These are phyloP conservation scores for Mytilinidion resinicola DNA, from an alignment of 495 filamentous ascomycete species.

Conservation along the genomic window DNA sequence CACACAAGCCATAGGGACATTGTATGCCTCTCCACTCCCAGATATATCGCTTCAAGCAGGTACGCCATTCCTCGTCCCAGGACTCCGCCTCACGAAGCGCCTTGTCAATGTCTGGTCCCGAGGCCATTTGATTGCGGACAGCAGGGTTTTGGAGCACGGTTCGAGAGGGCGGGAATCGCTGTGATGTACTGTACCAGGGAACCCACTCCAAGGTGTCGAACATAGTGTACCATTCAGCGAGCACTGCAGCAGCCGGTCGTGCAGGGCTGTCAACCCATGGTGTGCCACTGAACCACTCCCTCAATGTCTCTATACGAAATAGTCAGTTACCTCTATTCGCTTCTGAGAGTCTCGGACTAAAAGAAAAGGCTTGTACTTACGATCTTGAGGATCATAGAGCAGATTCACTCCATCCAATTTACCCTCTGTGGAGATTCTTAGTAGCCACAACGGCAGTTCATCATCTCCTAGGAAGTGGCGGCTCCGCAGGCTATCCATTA, in stretches of 20 bases:
- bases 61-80: too few relatives aligned
- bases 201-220: conserved; percentile 3
- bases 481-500: background rate
- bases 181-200: background rate
- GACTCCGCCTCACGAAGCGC: too few relatives aligned
- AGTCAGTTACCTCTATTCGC: background rate
- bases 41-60: too few relatives aligned
- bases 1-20: too few relatives aligned
- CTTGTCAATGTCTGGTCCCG: too few relatives aligned
- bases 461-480: background rate
- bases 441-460: conserved; percentile 1
- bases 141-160: too few relatives aligned
- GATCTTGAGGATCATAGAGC: background rate
- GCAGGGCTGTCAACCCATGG: conserved; percentile 2
- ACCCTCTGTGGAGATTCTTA: background rate
- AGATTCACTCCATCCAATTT: background rate
- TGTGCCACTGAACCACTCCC: background rate
- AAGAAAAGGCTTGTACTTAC: background rate
- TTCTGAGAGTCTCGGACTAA: background rate
- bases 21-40: too few relatives aligned
- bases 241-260: background rate
- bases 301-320: background rate
- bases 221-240: background rate
- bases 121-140: too few relatives aligned
- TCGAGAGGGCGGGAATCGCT: too few relatives aligned